Percentiles rank a stretch among this genome's conserved stretches.
phyloP scores from a whole-genome alignment of 176 grass and related monocot species.

The Miscanthus lutarioriparius region DNA sequence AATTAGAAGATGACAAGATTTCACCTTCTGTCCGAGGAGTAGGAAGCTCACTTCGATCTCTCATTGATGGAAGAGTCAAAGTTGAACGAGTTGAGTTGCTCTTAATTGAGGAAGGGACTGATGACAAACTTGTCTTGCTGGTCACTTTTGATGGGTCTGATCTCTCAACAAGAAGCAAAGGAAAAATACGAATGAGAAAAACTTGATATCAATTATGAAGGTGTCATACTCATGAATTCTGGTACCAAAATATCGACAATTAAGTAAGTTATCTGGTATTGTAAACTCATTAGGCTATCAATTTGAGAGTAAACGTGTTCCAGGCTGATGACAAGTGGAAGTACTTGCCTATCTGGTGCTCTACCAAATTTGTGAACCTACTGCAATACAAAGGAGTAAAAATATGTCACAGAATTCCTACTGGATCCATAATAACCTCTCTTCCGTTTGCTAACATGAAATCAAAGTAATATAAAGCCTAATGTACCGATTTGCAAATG shows the following conservation, averaged over 20 bases:
- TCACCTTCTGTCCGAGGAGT: constrained; percentile 70
- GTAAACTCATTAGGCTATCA: neutral
- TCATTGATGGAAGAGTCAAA: constrained; percentile 61
- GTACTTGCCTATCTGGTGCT: neutral
- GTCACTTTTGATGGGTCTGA: constrained; percentile 71
- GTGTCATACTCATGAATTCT: neutral
- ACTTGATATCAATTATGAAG: neutral
- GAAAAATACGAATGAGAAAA: constrained; percentile 38
- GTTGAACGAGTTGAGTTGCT: constrained; percentile 65
- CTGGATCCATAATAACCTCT: neutral
- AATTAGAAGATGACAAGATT: constrained; percentile 76
- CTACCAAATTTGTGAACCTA: constrained; percentile 11
- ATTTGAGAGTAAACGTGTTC: constrained; percentile 1
- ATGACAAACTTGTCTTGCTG: constrained; percentile 74
- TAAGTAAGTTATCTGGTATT: too few relatives aligned
- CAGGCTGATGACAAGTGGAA: neutral
- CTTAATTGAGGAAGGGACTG: constrained; percentile 44
- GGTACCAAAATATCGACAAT: neutral
- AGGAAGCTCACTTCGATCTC: constrained; percentile 48
- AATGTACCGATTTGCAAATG: neutral
- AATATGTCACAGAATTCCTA: neutral
- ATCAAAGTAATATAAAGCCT: neutral
- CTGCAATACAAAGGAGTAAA: neutral
- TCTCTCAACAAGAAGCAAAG: constrained; percentile 26
- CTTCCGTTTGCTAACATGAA: neutral